Conservation (phyloP, 306 rosid genomes). For the Vicia villosa region DNA sequence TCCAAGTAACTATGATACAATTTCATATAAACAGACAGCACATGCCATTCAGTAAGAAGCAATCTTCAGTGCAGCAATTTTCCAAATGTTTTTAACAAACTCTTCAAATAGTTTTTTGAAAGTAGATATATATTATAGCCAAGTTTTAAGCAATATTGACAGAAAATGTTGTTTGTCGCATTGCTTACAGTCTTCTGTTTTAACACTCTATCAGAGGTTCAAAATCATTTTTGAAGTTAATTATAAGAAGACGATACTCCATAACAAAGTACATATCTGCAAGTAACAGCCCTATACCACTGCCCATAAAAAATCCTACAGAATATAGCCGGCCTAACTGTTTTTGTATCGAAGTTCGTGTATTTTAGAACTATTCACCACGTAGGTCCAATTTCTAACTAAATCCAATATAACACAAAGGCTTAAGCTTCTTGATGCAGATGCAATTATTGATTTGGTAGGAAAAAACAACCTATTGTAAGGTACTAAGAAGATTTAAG, state of each 20-base stretch:
- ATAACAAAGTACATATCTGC: constrained; percentile 24
- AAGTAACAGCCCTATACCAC: constrained; percentile 12
- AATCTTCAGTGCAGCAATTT: constrained; percentile 5
- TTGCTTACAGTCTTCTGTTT: constrained; percentile 24
- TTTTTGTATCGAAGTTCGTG: neutral
- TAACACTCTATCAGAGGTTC: constrained; percentile 17
- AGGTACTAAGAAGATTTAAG: neutral
- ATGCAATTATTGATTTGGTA: neutral
- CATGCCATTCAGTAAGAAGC: constrained; percentile 30
- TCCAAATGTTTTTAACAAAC: constrained; percentile 18
- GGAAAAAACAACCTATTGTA: constrained; percentile 3
- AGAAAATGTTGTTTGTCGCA: constrained; percentile 13
- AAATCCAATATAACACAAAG: constrained; percentile 3
- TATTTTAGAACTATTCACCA: constrained; percentile 5
- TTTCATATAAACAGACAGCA: constrained; percentile 36
- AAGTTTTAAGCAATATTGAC: constrained; percentile 18
- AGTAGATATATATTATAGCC: constrained; percentile 6
- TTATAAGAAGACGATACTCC: constrained; percentile 14
- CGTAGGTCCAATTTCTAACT: constrained; percentile 2
- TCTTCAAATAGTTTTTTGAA: constrained; percentile 16
- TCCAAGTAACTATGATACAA: constrained; percentile 77
- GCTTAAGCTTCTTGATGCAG: neutral
- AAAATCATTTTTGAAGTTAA: constrained; percentile 5
- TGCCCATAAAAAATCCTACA: neutral
- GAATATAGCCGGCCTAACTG: constrained; percentile 13